Conservation (phyloP, 2,329 filamentous ascomycete species). For the Cytospora piceae region DNA sequence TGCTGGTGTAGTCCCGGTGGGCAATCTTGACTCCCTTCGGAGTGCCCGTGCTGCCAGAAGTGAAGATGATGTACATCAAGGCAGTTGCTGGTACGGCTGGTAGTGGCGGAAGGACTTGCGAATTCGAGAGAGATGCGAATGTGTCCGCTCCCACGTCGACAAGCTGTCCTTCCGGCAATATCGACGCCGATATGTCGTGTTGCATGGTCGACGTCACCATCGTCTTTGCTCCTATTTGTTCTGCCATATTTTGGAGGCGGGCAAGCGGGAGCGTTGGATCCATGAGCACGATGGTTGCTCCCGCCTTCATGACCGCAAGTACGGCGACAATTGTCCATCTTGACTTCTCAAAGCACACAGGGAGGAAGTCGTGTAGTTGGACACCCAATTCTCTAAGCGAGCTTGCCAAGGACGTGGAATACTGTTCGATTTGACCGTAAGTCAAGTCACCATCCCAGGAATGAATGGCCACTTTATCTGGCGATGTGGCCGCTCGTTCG, state of each 20-base stretch:
- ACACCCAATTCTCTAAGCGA: constrained; percentile 30
- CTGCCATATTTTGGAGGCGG: constrained; percentile 32
- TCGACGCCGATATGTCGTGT: constrained; percentile 14
- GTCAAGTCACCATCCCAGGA: constrained; percentile 35
- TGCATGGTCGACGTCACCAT: constrained; percentile 33
- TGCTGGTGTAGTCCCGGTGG: constrained; percentile 37
- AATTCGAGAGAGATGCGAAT: background rate
- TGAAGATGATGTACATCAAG: constrained; percentile 53
- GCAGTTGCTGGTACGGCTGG: constrained; percentile 30
- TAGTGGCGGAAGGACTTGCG: constrained; percentile 22
- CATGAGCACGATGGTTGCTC: constrained; percentile 39
- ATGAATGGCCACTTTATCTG: constrained; percentile 40
- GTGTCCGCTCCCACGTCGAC: constrained; percentile 20
- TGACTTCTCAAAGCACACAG: constrained; percentile 39
- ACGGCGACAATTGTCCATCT: constrained; percentile 37
- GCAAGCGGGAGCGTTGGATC: constrained; percentile 33
- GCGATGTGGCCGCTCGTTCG: constrained; percentile 40
- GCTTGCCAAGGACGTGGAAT: constrained; percentile 31
- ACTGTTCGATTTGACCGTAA: constrained; percentile 31
- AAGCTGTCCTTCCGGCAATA: constrained; percentile 12
- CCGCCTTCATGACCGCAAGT: constrained; percentile 39
- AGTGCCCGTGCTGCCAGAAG: constrained; percentile 59
- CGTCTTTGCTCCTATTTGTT: constrained; percentile 33
- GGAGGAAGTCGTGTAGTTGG: constrained; percentile 32
- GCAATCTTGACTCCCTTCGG: constrained; percentile 56